Conservation (phyloP, 2,329 filamentous ascomycete genomes). For the Cladobotryum mycophilum region DNA sequence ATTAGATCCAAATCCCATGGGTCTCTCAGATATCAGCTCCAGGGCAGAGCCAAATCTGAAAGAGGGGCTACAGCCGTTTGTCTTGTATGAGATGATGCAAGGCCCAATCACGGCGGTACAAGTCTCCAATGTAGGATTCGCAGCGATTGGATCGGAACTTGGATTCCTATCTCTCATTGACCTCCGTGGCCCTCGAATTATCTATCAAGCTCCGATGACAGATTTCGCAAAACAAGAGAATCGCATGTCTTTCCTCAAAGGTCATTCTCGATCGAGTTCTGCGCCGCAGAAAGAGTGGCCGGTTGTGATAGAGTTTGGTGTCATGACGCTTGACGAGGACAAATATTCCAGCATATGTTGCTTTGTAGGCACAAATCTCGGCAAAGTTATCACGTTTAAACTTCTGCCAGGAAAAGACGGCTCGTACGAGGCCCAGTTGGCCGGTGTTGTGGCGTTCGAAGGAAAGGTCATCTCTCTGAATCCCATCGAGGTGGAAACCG, state of each 20-base stretch:
- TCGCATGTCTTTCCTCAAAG: constrained; percentile 62
- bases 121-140: constrained; percentile 88
- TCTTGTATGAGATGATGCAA: constrained; percentile 76
- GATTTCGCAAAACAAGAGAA: constrained; percentile 76
- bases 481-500: constrained; percentile 73
- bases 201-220: constrained; percentile 65
- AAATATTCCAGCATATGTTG: constrained; percentile 91
- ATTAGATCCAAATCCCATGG: constrained; percentile 57
- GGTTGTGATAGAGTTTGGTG: constrained; percentile 80
- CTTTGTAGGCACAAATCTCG: constrained; percentile 82
- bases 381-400: constrained; percentile 85
- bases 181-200: constrained; percentile 77
- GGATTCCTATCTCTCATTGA: constrained; percentile 80
- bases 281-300: constrained; percentile 61
- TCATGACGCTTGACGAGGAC: constrained; percentile 90
- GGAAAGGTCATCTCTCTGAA: constrained; percentile 68
- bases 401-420: constrained; percentile 68
- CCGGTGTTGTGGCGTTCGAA: constrained; percentile 60
- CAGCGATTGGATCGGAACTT: constrained; percentile 77
- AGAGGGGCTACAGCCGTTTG: constrained; percentile 73
- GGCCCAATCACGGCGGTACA: constrained; percentile 74
- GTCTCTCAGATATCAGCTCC: constrained; percentile 65
- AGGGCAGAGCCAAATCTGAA: constrained; percentile 67
- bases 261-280: constrained; percentile 26
- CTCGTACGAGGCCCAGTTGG: constrained; percentile 62